Conservation (phyloP, 306 rosid species). For the Morella rubra region DNA sequence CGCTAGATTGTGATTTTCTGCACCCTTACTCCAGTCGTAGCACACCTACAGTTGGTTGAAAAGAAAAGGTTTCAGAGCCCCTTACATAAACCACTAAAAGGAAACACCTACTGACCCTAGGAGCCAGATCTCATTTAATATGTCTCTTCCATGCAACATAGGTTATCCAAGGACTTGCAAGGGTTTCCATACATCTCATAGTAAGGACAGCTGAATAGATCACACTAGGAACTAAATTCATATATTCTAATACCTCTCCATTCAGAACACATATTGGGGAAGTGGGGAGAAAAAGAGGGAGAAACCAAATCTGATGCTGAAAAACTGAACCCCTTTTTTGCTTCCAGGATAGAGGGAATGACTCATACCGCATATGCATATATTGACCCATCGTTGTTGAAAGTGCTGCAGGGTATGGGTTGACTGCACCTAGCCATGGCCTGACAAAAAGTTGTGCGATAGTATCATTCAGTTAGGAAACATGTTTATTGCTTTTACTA, state of each 20-base stretch:
- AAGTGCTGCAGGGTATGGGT: slow-evolving; percentile 86
- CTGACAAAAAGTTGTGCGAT: slow-evolving; percentile 39
- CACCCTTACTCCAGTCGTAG: no score
- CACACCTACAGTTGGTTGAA: no score
- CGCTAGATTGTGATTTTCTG: no score
- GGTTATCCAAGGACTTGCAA: background rate
- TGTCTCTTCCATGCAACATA: background rate
- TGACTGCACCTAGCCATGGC: slow-evolving; percentile 84
- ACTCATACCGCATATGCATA: slow-evolving; percentile 68
- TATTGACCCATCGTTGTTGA: slow-evolving; percentile 85
- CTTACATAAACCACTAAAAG: no score
- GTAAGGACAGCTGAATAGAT: background rate
- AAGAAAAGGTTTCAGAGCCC: no score
- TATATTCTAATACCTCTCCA: no score
- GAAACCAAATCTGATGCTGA: background rate
- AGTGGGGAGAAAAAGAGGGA: background rate
- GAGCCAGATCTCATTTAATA: background rate
- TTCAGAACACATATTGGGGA: no score
- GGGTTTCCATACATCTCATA: background rate
- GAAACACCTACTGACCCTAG: background rate
- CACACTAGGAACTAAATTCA: background rate
- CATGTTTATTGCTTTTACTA: background rate
- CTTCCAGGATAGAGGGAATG: slow-evolving; percentile 2
- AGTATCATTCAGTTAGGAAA: background rate
- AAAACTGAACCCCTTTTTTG: slow-evolving; percentile 7